Evolutionary conservation across 176 grass and related monocot genomes (phyloP).

Genomic region (Alopecurus myosuroides): DNA sequence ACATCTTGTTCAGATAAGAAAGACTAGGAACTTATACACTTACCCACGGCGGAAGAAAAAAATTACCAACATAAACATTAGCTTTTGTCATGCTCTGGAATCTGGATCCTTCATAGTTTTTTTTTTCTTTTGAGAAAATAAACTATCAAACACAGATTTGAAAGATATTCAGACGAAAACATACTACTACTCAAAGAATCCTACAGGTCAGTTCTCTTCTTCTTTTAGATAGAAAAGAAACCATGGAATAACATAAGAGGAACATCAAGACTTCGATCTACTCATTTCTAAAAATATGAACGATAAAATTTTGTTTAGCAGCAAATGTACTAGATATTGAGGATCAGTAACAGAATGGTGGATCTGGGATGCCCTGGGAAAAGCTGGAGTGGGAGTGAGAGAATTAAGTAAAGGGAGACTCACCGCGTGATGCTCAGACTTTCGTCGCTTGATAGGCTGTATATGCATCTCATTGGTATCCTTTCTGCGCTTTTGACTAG

Average conservation of each 20-base stretch:
- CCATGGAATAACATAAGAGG: neutral
- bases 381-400: neutral
- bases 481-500: neutral
- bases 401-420: neutral
- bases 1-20: neutral
- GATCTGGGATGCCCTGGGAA: neutral
- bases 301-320: neutral
- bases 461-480: neutral
- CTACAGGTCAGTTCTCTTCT: too few species aligned
- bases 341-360: neutral
- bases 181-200: neutral
- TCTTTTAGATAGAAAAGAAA: neutral
- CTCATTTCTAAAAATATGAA: neutral
- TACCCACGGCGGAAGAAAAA: too few species aligned
- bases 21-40: neutral
- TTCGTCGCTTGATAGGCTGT: neutral
- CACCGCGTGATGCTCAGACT: neutral
- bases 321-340: neutral
- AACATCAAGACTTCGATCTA: neutral
- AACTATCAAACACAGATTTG: too few species aligned
- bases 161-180: too few species aligned
- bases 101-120: too few species aligned
- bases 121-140: too few species aligned
- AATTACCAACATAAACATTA: too few species aligned
- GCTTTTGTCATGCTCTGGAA: too few species aligned